Conservation (phyloP, 345 rosid species). For the Salix suchowensis region DNA sequence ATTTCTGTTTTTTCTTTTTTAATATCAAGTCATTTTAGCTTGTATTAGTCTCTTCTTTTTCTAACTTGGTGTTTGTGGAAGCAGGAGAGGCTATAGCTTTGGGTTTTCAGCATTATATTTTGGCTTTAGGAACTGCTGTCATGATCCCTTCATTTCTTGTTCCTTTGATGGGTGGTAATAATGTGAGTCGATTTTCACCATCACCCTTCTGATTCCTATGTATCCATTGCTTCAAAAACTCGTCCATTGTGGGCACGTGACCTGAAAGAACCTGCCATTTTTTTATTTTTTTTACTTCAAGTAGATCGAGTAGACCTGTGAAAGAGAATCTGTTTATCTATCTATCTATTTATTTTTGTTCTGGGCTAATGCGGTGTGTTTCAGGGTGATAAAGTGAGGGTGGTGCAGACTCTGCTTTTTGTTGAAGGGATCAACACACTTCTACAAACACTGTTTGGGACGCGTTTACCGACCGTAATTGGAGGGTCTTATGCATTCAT, state of each 20-base stretch:
- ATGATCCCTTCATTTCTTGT: conserved; percentile 99
- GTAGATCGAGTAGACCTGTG: neutral
- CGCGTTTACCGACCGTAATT: conserved; percentile 85
- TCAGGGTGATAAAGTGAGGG: conserved; percentile 95
- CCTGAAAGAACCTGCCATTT: neutral
- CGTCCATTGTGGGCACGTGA: neutral
- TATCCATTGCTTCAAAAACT: neutral
- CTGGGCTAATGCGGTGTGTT: conserved; percentile 14
- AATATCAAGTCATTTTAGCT: neutral
- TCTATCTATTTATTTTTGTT: neutral
- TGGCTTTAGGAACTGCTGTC: conserved; percentile 95
- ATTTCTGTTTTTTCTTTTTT: neutral
- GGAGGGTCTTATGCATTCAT: conserved; percentile 97
- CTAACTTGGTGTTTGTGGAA: conserved; percentile 16
- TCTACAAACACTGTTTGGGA: conserved; percentile 86
- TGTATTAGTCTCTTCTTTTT: neutral
- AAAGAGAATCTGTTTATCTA: neutral
- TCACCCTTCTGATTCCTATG: neutral
- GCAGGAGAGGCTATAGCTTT: conserved; percentile 89
- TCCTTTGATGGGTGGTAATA: conserved; percentile 91
- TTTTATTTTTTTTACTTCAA: neutral
- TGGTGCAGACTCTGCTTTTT: conserved; percentile 85
- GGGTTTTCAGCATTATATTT: conserved; percentile 92
- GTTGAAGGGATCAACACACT: conserved; percentile 91
- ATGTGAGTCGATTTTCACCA: conserved; percentile 45